Base-by-base conservation (phyloP, 2,329 filamentous ascomycete genomes). In the Monilinia polystroma region DNA sequence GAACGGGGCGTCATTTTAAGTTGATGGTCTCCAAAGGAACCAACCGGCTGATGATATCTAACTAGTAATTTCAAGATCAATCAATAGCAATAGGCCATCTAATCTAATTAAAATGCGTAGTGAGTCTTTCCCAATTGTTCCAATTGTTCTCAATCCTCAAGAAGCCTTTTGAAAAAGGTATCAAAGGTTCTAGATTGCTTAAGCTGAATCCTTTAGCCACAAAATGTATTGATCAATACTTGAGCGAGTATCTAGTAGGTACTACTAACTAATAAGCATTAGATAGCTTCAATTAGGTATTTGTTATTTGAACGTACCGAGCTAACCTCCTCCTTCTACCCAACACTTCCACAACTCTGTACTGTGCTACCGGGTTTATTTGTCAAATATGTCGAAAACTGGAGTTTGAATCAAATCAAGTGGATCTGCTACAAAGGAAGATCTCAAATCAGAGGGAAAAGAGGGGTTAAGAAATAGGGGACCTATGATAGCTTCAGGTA, bases 401-500 rank as follows among this genome's bases (percentile, higher is more conserved):
- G 43, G 43, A 59, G 57, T 35, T 35, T 7, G 18, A 14, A 23
- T 18, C 32, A 18, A 35, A 29, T 26, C 57, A 59, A 59, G 57
- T 59, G 57, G 57, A 59, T 59, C 43, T 59, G 32, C 57, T n/a
- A 11, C 26, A 23, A 26, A 23, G 35, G 45, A 32, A 59, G 57
- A 59, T 59, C 57, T 35, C 43, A 23, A n/a, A 16, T 20, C 16
- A 55, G 12, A 14, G 41, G 16, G 41, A 43, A 16, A 16, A 59
- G 57, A 59, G 57, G 57, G 57, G 57, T 59, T n/a, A 16, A 32
- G 20, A 23, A 59, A 59, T 59, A 59, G 57, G 57, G 57, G 57
- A 49, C 26, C 57, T 59, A 59, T 59, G 43, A 59, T 59, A 59
- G 57, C 26, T 59, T 49, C 57, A 59, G 57, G 57, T 49, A 59